Conservation (phyloP, 768 basidiomycete species). For the Cyclocybe aegerita region DNA sequence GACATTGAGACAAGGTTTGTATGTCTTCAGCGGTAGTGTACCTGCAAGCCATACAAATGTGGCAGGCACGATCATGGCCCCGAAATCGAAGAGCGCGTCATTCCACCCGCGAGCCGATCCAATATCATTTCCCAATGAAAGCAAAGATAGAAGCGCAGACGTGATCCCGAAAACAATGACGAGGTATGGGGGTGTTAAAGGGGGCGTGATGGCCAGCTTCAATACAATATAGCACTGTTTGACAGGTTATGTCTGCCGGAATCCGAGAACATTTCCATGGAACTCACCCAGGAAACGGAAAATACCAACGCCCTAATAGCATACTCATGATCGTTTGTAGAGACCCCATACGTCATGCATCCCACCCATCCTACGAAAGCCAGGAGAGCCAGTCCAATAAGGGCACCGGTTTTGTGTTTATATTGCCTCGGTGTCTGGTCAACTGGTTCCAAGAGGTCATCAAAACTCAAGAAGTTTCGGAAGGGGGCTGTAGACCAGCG, state of each 20-base stretch:
- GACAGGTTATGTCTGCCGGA: conserved; percentile 4
- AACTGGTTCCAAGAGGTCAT: conserved; percentile 47
- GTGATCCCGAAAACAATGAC: conserved; percentile 32
- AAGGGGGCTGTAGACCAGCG: conserved; percentile 39
- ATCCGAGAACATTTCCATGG: conserved; percentile 1
- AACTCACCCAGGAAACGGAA: conserved; percentile 51
- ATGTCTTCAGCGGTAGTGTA: conserved; percentile 50
- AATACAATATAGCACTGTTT: conserved; percentile 44
- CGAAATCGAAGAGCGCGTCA: conserved; percentile 20
- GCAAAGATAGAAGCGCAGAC: conserved; percentile 34
- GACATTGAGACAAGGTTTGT: conserved; percentile 46
- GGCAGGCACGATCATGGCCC: conserved; percentile 33
- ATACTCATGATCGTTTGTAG: conserved; percentile 19
- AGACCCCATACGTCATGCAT: conserved; percentile 34
- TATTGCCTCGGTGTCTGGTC: conserved; percentile 24
- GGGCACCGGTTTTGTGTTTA: conserved; percentile 27
- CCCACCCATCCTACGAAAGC: conserved; percentile 42
- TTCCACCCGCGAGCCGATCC: conserved; percentile 15
- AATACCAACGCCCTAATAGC: conserved; percentile 28
- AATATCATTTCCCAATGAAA: conserved; percentile 33
- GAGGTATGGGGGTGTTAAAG: conserved; percentile 53
- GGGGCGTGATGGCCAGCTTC: conserved; percentile 37
- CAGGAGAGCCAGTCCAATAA: conserved; percentile 38
- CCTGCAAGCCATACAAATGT: conserved; percentile 51
- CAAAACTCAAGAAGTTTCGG: conserved; percentile 47